These are phyloP conservation scores for Cladophialophora immunda DNA, from an alignment of 2,329 filamentous ascomycete genomes.

Conservation along the genomic window DNA sequence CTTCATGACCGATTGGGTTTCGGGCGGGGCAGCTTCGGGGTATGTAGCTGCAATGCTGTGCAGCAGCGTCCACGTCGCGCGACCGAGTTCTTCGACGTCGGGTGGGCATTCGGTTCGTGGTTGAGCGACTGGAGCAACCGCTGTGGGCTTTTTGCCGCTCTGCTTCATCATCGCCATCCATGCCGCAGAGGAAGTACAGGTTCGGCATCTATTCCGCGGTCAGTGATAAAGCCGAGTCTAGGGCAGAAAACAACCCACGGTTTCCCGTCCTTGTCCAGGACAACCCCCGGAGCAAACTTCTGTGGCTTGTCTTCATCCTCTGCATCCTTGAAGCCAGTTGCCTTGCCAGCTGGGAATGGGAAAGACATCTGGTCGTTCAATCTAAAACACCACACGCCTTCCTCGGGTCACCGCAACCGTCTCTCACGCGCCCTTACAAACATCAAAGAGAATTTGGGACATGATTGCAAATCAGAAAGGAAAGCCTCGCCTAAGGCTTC, in stretches of 20 bases:
- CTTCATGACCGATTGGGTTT: conserved; percentile 77
- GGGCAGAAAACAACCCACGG: conserved; percentile 50
- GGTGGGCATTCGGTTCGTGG: conserved; percentile 76
- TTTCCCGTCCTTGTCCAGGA: conserved; percentile 60
- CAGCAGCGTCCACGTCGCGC: conserved; percentile 90
- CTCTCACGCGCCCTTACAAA: neutral
- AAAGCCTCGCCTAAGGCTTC: neutral
- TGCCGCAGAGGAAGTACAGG: conserved; percentile 57
- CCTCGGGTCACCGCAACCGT: neutral
- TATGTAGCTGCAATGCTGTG: conserved; percentile 92
- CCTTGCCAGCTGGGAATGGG: conserved; percentile 18
- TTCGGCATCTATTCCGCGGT: conserved; percentile 52
- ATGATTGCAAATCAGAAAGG: conserved; percentile 2
- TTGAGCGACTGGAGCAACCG: conserved; percentile 37
- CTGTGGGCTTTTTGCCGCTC: conserved; percentile 39
- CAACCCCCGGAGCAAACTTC: conserved; percentile 57
- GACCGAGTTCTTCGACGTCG: conserved; percentile 86
- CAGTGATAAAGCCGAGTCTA: conserved; percentile 7
- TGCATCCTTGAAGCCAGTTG: conserved; percentile 28
- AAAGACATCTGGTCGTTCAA: conserved; percentile 30
- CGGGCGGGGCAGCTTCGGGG: conserved; percentile 71
- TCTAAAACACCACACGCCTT: neutral
- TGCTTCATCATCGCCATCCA: conserved; percentile 56
- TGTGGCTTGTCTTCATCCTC: conserved; percentile 29
- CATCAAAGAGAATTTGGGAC: neutral